These are phyloP conservation scores for Cryptosporidium ubiquitum DNA, from an alignment of 169 alveolate species.

Conservation along the genomic window DNA sequence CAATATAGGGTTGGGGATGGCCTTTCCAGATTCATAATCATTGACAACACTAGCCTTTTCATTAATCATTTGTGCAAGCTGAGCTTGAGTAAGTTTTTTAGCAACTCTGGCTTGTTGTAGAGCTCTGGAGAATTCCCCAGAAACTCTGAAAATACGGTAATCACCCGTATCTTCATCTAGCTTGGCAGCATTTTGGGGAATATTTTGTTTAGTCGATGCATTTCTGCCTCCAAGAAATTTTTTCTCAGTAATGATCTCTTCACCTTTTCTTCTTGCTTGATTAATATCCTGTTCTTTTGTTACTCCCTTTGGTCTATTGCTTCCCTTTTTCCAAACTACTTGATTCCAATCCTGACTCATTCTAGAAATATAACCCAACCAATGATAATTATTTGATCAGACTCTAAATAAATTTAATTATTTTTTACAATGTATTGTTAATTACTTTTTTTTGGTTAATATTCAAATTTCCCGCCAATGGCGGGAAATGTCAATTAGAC, in stretches of 20 bases:
- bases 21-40: conserved; percentile 82
- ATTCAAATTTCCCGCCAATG: neutral
- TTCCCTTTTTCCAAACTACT: conserved; percentile 67
- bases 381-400: neutral
- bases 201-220: conserved; percentile 41
- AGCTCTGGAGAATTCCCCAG: conserved; percentile 72
- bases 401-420: no score
- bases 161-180: conserved; percentile 72
- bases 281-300: conserved; percentile 66
- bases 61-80: conserved; percentile 84
- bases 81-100: conserved; percentile 82
- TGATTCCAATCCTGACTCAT: conserved; percentile 70
- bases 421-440: neutral
- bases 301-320: conserved; percentile 56
- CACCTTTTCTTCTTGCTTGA: conserved; percentile 68
- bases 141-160: conserved; percentile 58
- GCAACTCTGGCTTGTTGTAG: conserved; percentile 81
- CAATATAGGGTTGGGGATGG: conserved; percentile 80
- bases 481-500: conserved; percentile 24
- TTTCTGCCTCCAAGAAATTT: conserved; percentile 60
- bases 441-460: neutral
- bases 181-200: conserved; percentile 50
- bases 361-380: neutral
- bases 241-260: conserved; percentile 68
- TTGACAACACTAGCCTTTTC: conserved; percentile 82